These are phyloP conservation scores for Corylus americana DNA, from an alignment of 306 rosid genomes.

Conservation along the genomic window DNA sequence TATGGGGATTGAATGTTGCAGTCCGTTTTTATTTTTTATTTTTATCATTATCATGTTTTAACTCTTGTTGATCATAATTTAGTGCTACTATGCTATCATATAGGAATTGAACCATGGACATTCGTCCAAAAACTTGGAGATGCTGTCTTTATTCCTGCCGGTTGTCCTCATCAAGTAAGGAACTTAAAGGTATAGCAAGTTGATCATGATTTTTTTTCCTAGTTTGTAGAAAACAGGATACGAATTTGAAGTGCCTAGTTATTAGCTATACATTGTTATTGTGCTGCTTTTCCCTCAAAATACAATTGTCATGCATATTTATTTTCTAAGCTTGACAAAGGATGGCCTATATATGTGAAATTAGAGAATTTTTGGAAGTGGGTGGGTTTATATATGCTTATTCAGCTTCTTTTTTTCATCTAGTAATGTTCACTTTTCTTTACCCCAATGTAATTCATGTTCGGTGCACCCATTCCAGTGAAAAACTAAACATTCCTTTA, in stretches of 20 bases:
- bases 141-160: conserved; percentile 56
- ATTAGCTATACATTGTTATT: too few relatives aligned
- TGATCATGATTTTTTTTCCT: not conserved
- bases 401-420: too few relatives aligned
- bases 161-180: conserved; percentile 64
- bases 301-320: too few relatives aligned
- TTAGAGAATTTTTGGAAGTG: too few relatives aligned
- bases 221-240: not conserved
- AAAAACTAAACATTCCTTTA: too few relatives aligned
- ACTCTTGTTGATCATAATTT: not conserved
- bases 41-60: not conserved
- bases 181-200: conserved; percentile 40
- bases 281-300: too few relatives aligned
- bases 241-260: not conserved
- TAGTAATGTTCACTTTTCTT: too few relatives aligned
- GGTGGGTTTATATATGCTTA: too few relatives aligned
- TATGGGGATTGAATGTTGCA: not conserved
- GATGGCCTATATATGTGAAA: too few relatives aligned
- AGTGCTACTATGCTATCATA: not conserved
- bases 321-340: too few relatives aligned
- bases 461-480: too few relatives aligned
- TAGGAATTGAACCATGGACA: conserved; percentile 58
- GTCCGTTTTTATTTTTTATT: not conserved
- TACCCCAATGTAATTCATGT: too few relatives aligned
- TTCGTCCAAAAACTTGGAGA: conserved; percentile 55